Percentiles rank a stretch among this genome's conserved stretches.
Conservation (phyloP, 2,329 filamentous ascomycete species). For the Biscogniauxia marginata region DNA sequence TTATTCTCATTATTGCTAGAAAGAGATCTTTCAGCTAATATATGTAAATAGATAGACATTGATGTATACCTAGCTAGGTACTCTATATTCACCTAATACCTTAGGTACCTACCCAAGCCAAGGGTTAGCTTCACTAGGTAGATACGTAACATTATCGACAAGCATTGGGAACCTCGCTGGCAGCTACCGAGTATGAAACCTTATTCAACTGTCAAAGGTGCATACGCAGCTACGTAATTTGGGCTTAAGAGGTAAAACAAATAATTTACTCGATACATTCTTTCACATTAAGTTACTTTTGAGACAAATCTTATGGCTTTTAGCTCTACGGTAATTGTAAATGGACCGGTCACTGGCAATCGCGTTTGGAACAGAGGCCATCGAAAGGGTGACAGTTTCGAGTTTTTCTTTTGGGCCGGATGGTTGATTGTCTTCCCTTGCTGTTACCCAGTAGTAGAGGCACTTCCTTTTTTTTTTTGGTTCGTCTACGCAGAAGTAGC, state of each 20-base stretch:
- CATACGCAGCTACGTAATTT: too few species aligned
- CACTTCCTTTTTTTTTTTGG: constrained; percentile 20
- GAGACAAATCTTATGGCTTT: background rate
- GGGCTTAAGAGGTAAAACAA: too few species aligned
- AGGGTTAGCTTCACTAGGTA: too few species aligned
- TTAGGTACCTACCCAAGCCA: too few species aligned
- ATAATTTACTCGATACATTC: too few species aligned
- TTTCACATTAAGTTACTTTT: background rate
- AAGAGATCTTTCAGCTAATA: background rate
- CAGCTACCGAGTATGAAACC: too few species aligned
- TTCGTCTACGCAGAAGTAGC: constrained; percentile 25
- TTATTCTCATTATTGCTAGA: too few species aligned
- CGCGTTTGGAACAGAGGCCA: background rate
- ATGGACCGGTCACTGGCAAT: background rate
- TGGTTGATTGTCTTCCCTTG: constrained; percentile 24
- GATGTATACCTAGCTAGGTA: background rate
- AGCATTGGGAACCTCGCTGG: too few species aligned
- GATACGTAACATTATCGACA: too few species aligned
- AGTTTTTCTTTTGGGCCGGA: constrained; percentile 27
- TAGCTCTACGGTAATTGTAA: background rate
- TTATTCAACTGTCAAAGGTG: too few species aligned
- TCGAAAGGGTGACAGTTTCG: constrained; percentile 20
- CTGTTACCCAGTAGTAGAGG: constrained; percentile 22
- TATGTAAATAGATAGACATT: background rate
- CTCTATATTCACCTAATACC: too few species aligned